phyloP scores from a whole-genome alignment of 225 moss, liverwort and hornwort genomes.

The Rhytidiadelphus loreus region DNA sequence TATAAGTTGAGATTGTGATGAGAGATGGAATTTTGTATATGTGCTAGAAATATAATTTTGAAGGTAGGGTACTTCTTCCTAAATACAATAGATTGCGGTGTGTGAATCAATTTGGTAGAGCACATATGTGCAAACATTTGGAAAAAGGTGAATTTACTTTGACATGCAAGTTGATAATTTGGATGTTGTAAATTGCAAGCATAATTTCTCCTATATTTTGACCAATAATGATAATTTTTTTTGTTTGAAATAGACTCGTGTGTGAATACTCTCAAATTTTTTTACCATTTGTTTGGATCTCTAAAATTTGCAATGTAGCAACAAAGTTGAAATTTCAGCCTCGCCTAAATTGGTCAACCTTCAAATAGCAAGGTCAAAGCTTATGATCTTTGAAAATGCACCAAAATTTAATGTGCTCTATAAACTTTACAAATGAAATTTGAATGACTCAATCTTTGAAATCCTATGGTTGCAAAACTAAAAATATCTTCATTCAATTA shows the following conservation, averaged over 20 bases:
- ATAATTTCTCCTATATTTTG: background rate
- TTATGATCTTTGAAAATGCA: background rate
- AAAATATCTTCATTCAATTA: background rate
- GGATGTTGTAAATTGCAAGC: background rate
- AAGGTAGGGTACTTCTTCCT: background rate
- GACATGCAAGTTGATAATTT: background rate
- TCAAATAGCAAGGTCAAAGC: background rate
- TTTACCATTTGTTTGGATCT: background rate
- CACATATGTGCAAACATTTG: background rate
- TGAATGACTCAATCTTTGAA: background rate
- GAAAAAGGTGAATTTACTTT: background rate
- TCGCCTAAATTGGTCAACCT: too few species aligned
- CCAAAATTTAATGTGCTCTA: background rate
- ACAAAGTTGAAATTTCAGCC: background rate
- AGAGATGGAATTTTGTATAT: background rate
- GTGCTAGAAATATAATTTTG: background rate
- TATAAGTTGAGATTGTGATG: background rate
- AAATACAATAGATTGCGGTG: accelerated
- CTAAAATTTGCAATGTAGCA: background rate
- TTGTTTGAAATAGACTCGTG: too few species aligned
- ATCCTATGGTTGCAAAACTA: background rate
- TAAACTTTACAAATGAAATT: background rate
- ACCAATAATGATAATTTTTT: background rate
- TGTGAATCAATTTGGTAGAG: background rate
- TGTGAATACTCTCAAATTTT: background rate